A percentile compares a stretch with the other conserved stretches of the same genome.
These are phyloP conservation scores for Dissophora ornata DNA, from an alignment of 192 early-diverging fungal species.

Conservation along the genomic window DNA sequence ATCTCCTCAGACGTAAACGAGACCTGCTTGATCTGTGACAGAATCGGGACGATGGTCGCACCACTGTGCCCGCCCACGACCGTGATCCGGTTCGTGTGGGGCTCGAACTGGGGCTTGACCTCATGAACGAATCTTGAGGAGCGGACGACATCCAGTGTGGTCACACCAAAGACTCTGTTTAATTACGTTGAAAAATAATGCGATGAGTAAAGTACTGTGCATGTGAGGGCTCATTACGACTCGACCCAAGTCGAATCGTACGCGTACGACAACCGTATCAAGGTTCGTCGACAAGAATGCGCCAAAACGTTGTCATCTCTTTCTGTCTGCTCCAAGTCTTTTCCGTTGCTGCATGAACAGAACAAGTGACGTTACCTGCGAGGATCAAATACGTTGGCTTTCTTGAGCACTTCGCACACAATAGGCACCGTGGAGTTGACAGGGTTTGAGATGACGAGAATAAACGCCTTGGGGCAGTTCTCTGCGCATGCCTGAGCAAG, in stretches of 20 bases:
- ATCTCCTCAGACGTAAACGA: conserved; percentile 82
- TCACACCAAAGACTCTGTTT: conserved; percentile 90
- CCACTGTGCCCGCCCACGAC: conserved; percentile 97
- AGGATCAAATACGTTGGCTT: conserved; percentile 87
- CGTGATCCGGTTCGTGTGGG: conserved; percentile 76
- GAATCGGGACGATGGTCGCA: conserved; percentile 92
- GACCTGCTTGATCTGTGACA: conserved; percentile 71
- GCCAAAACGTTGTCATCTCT: too few relatives aligned
- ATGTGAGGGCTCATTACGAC: too few relatives aligned
- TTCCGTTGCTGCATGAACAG: too few relatives aligned
- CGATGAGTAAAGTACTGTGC: too few relatives aligned
- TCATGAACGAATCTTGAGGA: conserved; percentile 91
- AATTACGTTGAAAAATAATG: conserved; percentile 2
- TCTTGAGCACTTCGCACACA: conserved; percentile 91
- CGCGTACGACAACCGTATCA: too few relatives aligned
- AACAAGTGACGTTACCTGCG: conserved; percentile 63
- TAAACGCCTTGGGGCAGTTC: conserved; percentile 84
- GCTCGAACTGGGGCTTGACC: conserved; percentile 74
- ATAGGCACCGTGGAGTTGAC: conserved; percentile 99
- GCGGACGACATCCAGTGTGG: conserved; percentile 93
- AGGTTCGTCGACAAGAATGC: too few relatives aligned
- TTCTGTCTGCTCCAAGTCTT: too few relatives aligned
- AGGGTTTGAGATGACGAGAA: conserved; percentile 95
- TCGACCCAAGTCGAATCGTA: too few relatives aligned
- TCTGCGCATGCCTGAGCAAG: conserved; percentile 85